These are phyloP conservation scores for Kodamaea kaohsiungensis DNA, from an alignment of 805 yeast genomes.

Conservation along the genomic window DNA sequence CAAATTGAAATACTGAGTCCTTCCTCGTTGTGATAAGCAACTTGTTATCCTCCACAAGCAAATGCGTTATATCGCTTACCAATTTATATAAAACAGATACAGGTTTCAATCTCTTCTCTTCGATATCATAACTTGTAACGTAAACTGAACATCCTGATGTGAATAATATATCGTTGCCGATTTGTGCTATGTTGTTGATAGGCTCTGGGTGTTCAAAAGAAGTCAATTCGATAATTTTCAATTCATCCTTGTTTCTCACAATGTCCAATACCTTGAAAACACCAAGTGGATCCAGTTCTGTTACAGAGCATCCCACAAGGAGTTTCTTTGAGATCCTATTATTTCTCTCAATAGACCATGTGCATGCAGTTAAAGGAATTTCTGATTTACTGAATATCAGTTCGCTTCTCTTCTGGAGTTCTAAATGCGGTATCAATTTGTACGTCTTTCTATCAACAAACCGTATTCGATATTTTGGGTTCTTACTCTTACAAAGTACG, in stretches of 20 bases:
- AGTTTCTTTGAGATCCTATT: slow-evolving; percentile 37
- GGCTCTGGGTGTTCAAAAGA: slow-evolving; percentile 34
- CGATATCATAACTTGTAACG: slow-evolving; percentile 34
- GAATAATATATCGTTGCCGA: slow-evolving; percentile 34
- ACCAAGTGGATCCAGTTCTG: slow-evolving; percentile 19
- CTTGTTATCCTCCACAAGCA: slow-evolving; percentile 20
- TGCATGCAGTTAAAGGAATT: slow-evolving; percentile 29
- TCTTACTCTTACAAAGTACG: slow-evolving; percentile 32
- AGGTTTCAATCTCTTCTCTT: slow-evolving; percentile 33
- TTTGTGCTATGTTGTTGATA: slow-evolving; percentile 34
- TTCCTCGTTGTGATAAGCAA: slow-evolving; percentile 31
- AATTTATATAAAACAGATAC: slow-evolving; percentile 24
- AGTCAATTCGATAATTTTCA: slow-evolving; percentile 31
- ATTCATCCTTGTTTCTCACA: slow-evolving; percentile 18
- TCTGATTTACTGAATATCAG: slow-evolving; percentile 29
- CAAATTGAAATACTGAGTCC: slow-evolving; percentile 37
- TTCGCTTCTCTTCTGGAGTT: slow-evolving; percentile 18
- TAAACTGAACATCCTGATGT: slow-evolving; percentile 30
- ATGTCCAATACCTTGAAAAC: slow-evolving; percentile 39
- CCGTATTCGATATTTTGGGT: slow-evolving; percentile 24
- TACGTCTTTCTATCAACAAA: slow-evolving; percentile 36
- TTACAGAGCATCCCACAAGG: slow-evolving; percentile 27
- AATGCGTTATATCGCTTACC: slow-evolving; percentile 31
- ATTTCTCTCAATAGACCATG: slow-evolving; percentile 35
- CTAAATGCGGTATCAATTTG: slow-evolving; percentile 24